Evolutionary conservation across 1,284 basidiomycete genomes (phyloP), one percentile per base, ranked within the genome.

Genomic region (Ceratobasidium sp.): DNA sequence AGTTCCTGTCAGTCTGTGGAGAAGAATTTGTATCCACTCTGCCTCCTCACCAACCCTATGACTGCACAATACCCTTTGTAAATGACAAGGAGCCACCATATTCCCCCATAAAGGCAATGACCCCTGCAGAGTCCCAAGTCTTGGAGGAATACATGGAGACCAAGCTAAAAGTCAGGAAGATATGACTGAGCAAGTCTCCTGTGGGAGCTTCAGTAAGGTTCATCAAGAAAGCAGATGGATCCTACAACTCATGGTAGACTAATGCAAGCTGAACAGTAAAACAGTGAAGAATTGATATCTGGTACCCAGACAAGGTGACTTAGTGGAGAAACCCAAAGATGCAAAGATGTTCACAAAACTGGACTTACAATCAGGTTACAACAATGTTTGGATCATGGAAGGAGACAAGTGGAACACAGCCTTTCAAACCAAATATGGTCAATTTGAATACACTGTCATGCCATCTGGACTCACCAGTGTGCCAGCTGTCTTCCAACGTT

Each of bases 401-500:
- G 74, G 76, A 0, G 71, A 77, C 47, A 75, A 77, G 53, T 76
- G 75, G 76, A 81, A 79, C 54, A 80, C 79, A 0, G 76, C 77
- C 0, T 81, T 81, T 72, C n/a, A 71, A 1, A 79, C 77, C 0
- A 76, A 74, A 20, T 77, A 77, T n/a, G 80, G 80, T 17, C 68
- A 76, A 3, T 82, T 77, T 71, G 77, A 82, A 72, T 79, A 73
- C 69, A 69, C 74, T 1, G 78, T 82, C 40, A 78, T 82, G 77
- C 79, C 78, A 0, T 81, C 81, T 54, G 78, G 81, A 0, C 74
- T 82, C 8, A 78, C 76, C 45, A 83, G 82, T 70, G 78, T 77
- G 0, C 80, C 80, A 0, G 75, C 78, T 4, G 73, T 75, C 0
- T 78, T 80, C 72, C 78, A 80, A 57, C 54, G 57, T n/a, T 72